Evolutionary conservation across 2,329 filamentous ascomycete genomes (phyloP).

Genomic region (Cytospora piceicola): DNA sequence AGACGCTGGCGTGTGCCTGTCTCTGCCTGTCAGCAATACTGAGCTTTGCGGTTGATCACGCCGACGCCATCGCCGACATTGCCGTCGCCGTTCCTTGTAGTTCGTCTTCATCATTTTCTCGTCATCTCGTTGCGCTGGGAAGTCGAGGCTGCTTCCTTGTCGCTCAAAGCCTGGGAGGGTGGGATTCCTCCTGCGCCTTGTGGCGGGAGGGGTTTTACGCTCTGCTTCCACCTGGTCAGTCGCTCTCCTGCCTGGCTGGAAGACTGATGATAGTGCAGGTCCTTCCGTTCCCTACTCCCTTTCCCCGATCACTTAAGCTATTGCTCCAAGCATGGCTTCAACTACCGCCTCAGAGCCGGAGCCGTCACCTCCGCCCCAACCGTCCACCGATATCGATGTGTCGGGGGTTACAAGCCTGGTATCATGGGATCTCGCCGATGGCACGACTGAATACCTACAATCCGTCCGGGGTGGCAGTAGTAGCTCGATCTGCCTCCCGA

Average conservation of each 20-base stretch:
- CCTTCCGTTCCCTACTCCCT: background rate
- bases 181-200: background rate
- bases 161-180: slow-evolving; percentile 10
- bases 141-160: slow-evolving; percentile 7
- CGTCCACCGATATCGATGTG: background rate
- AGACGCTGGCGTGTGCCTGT: slow-evolving; percentile 12
- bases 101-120: background rate
- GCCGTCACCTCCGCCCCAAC: background rate
- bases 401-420: background rate
- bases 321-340: background rate
- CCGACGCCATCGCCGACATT: background rate
- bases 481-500: background rate
- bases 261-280: slow-evolving; percentile 1
- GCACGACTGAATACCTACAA: background rate
- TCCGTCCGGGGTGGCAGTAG: background rate
- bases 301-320: background rate
- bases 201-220: background rate
- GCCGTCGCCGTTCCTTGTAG: background rate
- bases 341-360: background rate
- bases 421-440: background rate
- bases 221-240: slow-evolving; percentile 2
- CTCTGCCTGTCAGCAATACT: slow-evolving; percentile 16
- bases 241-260: background rate
- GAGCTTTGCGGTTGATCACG: background rate
- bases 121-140: background rate